Evolutionary conservation across 176 grass and related monocot species (phyloP).

Genomic region (Rhynchospora breviuscula): DNA sequence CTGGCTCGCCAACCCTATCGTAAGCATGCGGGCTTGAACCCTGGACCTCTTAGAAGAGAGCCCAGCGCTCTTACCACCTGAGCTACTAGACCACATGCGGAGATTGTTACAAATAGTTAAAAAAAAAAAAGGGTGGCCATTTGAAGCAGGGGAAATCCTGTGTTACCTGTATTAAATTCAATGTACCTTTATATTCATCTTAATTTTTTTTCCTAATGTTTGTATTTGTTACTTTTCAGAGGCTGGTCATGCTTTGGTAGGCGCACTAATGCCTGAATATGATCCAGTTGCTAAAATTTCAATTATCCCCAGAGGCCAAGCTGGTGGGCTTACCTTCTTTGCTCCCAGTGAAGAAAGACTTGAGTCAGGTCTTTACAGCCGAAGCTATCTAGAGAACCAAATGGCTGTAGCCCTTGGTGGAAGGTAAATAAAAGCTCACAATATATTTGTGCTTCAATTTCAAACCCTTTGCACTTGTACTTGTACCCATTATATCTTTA

Average conservation of each 20-base stretch:
- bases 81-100: no score
- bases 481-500: not conserved
- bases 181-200: not conserved
- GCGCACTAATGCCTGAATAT: slow-evolving; percentile 96
- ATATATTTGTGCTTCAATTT: not conserved
- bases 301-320: slow-evolving; percentile 89
- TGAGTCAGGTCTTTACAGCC: slow-evolving; percentile 84
- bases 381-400: slow-evolving; percentile 99
- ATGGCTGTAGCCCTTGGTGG: slow-evolving; percentile 99
- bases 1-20: no score
- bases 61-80: no score
- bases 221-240: slow-evolving; percentile 30
- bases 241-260: slow-evolving; percentile 93
- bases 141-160: not conserved
- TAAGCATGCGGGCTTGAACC: no score
- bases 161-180: not conserved
- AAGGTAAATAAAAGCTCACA: slow-evolving; percentile 36
- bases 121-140: not conserved
- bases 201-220: slow-evolving; percentile 1
- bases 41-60: no score
- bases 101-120: not conserved
- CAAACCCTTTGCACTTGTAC: not conserved
- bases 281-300: slow-evolving; percentile 98
- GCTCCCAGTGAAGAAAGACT: slow-evolving; percentile 93
- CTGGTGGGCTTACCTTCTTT: slow-evolving; percentile 97